Conservation (phyloP, 1,139 yeast genomes). For the Magnusiomyces suaveolens region DNA sequence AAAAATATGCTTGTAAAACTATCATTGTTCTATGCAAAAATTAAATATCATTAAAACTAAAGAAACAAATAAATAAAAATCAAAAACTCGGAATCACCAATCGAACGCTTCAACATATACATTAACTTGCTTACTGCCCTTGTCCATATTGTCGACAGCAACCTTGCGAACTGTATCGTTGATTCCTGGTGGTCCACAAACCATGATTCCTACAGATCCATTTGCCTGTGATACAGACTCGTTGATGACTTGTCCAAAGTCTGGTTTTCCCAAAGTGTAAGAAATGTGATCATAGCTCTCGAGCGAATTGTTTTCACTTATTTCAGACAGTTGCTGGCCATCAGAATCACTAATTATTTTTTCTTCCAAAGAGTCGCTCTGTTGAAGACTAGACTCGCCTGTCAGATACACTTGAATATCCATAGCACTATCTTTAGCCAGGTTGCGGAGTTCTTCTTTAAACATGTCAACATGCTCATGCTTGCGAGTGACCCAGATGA, state of each 20-base stretch:
- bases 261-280: constrained; percentile 28
- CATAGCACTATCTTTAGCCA: constrained; percentile 26
- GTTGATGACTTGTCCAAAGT: constrained; percentile 32
- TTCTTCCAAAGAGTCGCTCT: not conserved
- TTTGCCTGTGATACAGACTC: constrained; percentile 32
- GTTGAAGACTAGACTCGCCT: not conserved
- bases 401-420: constrained; percentile 32
- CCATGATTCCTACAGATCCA: constrained; percentile 31
- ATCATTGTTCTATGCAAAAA: no score
- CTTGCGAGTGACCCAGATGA: constrained; percentile 46
- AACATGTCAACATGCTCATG: constrained; percentile 42
- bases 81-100: constrained; percentile 24
- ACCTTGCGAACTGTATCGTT: constrained; percentile 34
- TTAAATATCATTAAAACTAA: no score
- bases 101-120: constrained; percentile 38
- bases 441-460: constrained; percentile 37
- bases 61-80: no score
- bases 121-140: constrained; percentile 32
- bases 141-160: constrained; percentile 24
- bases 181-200: constrained; percentile 39
- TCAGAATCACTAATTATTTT: not conserved
- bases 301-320: not conserved
- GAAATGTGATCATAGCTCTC: not conserved
- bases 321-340: not conserved
- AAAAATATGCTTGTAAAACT: no score